Evolutionary conservation across 352 stramenopile species (phyloP), one percentile per base, ranked within the genome.

Genomic region (Sclerospora graminicola): DNA sequence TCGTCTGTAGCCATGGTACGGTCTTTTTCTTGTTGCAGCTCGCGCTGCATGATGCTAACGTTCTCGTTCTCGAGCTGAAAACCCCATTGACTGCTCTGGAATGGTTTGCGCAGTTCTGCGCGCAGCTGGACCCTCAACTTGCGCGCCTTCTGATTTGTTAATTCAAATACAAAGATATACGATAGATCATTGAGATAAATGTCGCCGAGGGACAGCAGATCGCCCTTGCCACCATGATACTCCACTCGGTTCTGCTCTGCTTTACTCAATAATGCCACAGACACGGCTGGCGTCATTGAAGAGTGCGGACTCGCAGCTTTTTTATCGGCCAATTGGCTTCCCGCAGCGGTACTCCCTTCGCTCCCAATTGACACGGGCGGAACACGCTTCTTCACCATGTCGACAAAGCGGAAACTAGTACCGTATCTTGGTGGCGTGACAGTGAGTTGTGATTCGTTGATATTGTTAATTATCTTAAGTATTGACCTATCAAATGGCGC

Each of bases 41-140:
- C 57, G 13, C 54, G 46, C 16, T 82, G 60, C 35, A 81, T 57
- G 35, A 83, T 69, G 31, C 49, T 70, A 19, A 89, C 38, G 55
- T 94, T 94, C 55, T 94, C 82, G 51, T 94, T 94, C 45, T 94
- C 75, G 18, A 89, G 69, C 48, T 94, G 82, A 47, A 91, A 94
- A n/a, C 65, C 63, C 57, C 67, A 89, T n/a, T 57, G 45, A 34
- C 65, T 92, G 13, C 48, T 33, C 35, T 89, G 78, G 41, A 92
- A 94, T 5, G 80, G 82, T 35, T 90, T 89, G 38, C 77, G 71
- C 44, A 92, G 55, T 47, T 94, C 81, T 5, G 65, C 65, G 15
- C 71, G 73, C 26, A 94, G 61, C 40, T 76, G 56, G n/a, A 92
- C 45, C 24, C 66, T 68, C 23, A 94, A 27, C 3, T 53, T 48